Evolutionary conservation across 2,329 filamentous ascomycete genomes (phyloP).

Genomic region (Nemania sp.): DNA sequence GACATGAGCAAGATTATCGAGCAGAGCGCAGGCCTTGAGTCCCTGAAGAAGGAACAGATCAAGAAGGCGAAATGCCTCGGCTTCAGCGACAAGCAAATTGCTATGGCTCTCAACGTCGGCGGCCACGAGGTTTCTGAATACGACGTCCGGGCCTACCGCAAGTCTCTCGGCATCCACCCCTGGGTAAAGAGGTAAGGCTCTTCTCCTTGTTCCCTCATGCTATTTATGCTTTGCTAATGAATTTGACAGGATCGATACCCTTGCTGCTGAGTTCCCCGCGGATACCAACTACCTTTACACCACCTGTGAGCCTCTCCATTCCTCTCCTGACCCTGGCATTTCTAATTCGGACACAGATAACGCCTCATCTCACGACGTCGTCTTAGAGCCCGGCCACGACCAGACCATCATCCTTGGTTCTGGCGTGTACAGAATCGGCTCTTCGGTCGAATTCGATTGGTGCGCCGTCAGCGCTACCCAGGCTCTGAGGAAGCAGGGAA

Average conservation of each 20-base stretch:
- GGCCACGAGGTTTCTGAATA: constrained; percentile 74
- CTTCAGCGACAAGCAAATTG: constrained; percentile 96
- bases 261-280: constrained; percentile 94
- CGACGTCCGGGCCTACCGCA: constrained; percentile 63
- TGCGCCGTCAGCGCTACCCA: constrained; percentile 90
- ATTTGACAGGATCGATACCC: constrained; percentile 72
- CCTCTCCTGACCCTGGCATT: not conserved
- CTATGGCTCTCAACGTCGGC: constrained; percentile 68
- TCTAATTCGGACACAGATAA: constrained; percentile 59
- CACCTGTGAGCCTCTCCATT: constrained; percentile 55
- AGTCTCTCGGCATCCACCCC: constrained; percentile 77
- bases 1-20: constrained; percentile 86
- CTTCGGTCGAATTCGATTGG: constrained; percentile 98
- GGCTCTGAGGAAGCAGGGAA: constrained; percentile 80
- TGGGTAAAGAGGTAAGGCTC: constrained; percentile 80
- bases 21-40: constrained; percentile 78
- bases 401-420: constrained; percentile 88
- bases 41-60: constrained; percentile 85
- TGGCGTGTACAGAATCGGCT: constrained; percentile 96
- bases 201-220: not conserved
- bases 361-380: constrained; percentile 88
- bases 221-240: not conserved
- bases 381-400: constrained; percentile 70
- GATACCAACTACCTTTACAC: constrained; percentile 97
- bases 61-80: constrained; percentile 95